Conservation (phyloP, 2,329 filamentous ascomycete genomes). For the Xylaria sp. region DNA sequence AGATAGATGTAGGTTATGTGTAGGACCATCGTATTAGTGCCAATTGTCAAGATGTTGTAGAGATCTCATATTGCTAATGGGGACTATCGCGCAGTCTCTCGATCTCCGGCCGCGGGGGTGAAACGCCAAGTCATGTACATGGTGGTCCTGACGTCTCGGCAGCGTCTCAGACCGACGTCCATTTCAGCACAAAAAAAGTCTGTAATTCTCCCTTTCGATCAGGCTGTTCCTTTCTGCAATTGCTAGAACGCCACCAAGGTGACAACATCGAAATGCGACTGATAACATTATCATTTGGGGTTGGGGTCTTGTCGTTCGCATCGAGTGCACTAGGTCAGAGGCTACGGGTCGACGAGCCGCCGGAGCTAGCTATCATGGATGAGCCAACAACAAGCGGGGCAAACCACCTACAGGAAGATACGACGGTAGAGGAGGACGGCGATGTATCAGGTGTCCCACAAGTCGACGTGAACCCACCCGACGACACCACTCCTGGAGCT, state of each 20-base stretch:
- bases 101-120: slow-evolving; percentile 10
- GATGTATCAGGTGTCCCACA: slow-evolving; percentile 24
- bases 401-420: slow-evolving; percentile 21
- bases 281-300: slow-evolving; percentile 8
- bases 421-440: slow-evolving; percentile 23
- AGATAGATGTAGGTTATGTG: no score
- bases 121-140: slow-evolving; percentile 34
- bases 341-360: slow-evolving; percentile 18
- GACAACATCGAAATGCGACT: slow-evolving; percentile 1
- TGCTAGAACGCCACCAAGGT: slow-evolving; percentile 2
- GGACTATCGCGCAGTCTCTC: not conserved
- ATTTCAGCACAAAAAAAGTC: slow-evolving; percentile 15
- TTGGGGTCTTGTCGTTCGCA: slow-evolving; percentile 7
- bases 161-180: slow-evolving; percentile 21
- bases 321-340: slow-evolving; percentile 18
- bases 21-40: no score
- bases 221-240: not conserved
- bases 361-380: slow-evolving; percentile 20
- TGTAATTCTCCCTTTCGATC: slow-evolving; percentile 1
- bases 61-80: not conserved
- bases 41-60: no score
- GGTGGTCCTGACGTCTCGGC: slow-evolving; percentile 25
- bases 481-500: slow-evolving; percentile 42
- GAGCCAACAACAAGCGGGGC: slow-evolving; percentile 15
- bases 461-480: slow-evolving; percentile 48